These are phyloP conservation scores for Metarhizium brunneum DNA, from an alignment of 2,329 filamentous ascomycete genomes.

Conservation along the genomic window DNA sequence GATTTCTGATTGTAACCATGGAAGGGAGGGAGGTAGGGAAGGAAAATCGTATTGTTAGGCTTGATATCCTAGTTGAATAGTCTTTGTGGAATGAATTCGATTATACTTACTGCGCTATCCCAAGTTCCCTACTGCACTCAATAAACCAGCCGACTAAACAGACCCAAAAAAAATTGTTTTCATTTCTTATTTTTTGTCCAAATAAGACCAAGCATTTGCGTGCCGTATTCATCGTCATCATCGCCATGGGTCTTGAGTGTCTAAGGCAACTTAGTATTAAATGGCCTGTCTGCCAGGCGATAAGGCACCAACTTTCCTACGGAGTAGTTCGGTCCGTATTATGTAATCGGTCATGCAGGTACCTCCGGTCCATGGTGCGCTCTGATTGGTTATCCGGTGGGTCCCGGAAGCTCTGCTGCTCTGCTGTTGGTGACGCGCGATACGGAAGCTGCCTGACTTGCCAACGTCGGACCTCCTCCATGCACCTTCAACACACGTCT, in stretches of 20 bases:
- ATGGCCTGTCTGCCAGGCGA: not conserved
- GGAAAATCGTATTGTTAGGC: not conserved
- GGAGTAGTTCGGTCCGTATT: not conserved
- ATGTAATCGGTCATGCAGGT: not conserved
- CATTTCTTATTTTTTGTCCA: too few relatives aligned
- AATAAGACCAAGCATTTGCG: too few relatives aligned
- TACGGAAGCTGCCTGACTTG: constrained; percentile 33
- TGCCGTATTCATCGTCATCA: too few relatives aligned
- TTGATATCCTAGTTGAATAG: constrained; percentile 7
- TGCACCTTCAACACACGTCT: constrained; percentile 1
- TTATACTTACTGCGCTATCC: not conserved
- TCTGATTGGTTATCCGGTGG: not conserved
- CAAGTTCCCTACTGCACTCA: too few relatives aligned
- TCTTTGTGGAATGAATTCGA: not conserved
- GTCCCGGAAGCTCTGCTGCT: not conserved
- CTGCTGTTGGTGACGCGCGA: constrained; percentile 28
- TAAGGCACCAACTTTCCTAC: not conserved
- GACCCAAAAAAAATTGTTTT: too few relatives aligned
- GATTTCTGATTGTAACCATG: not conserved
- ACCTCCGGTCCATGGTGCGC: not conserved
- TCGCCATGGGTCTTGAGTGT: too few relatives aligned
- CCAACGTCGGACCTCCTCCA: not conserved
- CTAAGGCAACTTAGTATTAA: not conserved
- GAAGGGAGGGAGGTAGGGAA: not conserved
- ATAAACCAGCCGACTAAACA: too few relatives aligned